These are phyloP conservation scores for Vicia faba DNA, from an alignment of 306 rosid species.

Conservation along the genomic window DNA sequence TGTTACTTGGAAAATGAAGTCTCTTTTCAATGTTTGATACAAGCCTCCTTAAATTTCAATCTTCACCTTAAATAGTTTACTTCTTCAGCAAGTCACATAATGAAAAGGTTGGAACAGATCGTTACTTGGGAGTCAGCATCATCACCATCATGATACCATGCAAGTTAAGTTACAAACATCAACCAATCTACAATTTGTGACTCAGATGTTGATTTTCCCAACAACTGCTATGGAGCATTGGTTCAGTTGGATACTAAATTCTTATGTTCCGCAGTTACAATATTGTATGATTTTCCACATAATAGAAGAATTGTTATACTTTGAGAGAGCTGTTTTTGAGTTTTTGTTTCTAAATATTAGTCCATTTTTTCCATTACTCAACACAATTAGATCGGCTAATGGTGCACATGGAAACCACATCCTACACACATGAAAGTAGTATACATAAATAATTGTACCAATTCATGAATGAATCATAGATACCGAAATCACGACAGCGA, in stretches of 20 bases:
- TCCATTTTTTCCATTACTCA: too few relatives aligned
- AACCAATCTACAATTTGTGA: background rate
- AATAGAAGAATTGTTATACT: too few relatives aligned
- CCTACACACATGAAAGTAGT: background rate
- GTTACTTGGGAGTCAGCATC: background rate
- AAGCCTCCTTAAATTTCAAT: constrained; percentile 9
- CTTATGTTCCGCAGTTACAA: too few relatives aligned
- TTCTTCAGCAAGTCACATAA: constrained; percentile 15
- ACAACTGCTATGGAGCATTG: too few relatives aligned
- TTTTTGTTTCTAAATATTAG: too few relatives aligned
- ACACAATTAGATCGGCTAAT: too few relatives aligned
- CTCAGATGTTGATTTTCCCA: background rate
- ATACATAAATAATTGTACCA: constrained; percentile 3
- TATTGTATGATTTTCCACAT: too few relatives aligned
- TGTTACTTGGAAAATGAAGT: constrained; percentile 23
- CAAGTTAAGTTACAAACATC: constrained; percentile 5
- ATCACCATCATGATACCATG: constrained; percentile 18
- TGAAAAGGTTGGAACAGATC: constrained; percentile 12
- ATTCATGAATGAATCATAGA: too few relatives aligned
- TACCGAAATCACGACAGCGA: too few relatives aligned
- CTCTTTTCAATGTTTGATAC: constrained; percentile 2
- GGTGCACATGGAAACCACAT: too few relatives aligned
- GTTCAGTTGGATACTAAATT: too few relatives aligned
- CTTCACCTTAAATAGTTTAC: constrained; percentile 25
- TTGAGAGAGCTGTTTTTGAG: too few relatives aligned